Conservation (phyloP, 495 filamentous ascomycete species). For the Apodospora peruviana region DNA sequence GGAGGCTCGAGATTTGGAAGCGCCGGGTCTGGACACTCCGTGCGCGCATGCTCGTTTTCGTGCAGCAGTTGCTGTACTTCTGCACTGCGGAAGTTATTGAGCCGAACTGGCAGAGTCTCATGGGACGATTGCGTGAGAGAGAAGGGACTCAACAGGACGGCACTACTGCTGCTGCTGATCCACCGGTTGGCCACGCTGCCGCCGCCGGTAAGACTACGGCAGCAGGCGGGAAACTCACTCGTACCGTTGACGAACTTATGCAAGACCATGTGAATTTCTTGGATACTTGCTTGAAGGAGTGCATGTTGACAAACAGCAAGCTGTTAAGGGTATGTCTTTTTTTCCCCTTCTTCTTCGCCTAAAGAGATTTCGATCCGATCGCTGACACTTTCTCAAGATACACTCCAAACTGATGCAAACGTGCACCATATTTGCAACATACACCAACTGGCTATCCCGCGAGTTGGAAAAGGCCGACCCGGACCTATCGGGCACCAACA, state of each 20-base stretch:
- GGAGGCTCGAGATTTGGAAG: conserved; percentile 84
- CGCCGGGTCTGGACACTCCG: conserved; percentile 85
- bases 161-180: background rate
- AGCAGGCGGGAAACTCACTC: conserved; percentile 48
- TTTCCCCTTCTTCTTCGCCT: background rate
- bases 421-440: conserved; percentile 86
- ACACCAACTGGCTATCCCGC: conserved; percentile 72
- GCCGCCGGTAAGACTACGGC: background rate
- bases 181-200: background rate
- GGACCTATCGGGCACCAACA: conserved; percentile 53
- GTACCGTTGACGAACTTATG: conserved; percentile 97
- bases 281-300: conserved; percentile 96
- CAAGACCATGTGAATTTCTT: conserved; percentile 98
- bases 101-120: conserved; percentile 91
- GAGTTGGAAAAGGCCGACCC: conserved; percentile 74
- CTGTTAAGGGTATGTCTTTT: conserved; percentile 65
- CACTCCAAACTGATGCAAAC: conserved; percentile 92
- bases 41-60: conserved; percentile 91
- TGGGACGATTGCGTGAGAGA: conserved; percentile 62
- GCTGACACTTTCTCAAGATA: conserved; percentile 52
- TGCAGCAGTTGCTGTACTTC: conserved; percentile 93
- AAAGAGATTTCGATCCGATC: background rate
- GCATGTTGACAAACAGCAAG: conserved; percentile 96
- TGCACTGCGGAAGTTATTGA: conserved; percentile 96
- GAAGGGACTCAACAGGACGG: conserved; percentile 16